A percentile compares a stretch with the other conserved stretches of the same genome.
Conservation (phyloP, 805 yeast genomes). For the Citeromyces nyonsensis region DNA sequence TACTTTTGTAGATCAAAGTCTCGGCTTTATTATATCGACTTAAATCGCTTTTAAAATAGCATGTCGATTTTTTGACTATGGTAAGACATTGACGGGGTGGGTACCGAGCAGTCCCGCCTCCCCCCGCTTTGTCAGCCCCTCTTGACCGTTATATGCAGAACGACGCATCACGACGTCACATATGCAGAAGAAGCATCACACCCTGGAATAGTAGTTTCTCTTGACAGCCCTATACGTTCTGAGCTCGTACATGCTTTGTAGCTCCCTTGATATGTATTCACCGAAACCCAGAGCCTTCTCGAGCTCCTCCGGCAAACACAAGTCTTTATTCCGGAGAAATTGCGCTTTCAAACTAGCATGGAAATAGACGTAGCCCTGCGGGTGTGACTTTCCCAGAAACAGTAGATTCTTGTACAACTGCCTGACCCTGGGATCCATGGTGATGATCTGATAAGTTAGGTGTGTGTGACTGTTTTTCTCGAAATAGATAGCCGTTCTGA, state of each 20-base stretch:
- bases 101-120: too few species aligned
- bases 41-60: too few species aligned
- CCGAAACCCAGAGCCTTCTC: conserved; percentile 14
- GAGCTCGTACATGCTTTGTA: conserved; percentile 18
- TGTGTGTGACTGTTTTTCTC: background rate
- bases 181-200: too few species aligned
- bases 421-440: conserved; percentile 12
- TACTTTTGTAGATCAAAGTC: too few species aligned
- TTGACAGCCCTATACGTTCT: conserved; percentile 16
- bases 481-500: too few species aligned
- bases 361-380: conserved; percentile 18
- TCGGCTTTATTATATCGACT: too few species aligned
- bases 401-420: conserved; percentile 13
- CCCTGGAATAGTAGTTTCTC: conserved; percentile 4
- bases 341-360: conserved; percentile 7
- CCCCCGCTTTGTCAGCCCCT: too few species aligned
- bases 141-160: too few species aligned
- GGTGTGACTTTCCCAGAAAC: conserved; percentile 18
- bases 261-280: conserved; percentile 10
- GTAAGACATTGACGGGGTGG: too few species aligned
- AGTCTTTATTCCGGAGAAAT: conserved; percentile 8
- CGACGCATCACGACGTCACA: too few species aligned
- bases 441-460: background rate
- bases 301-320: conserved; percentile 6
- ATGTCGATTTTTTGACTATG: too few species aligned